Percentiles rank a stretch among this genome's conserved stretches.
Conservation (phyloP, 192 early-diverging fungal species). For the Podochytrium sp. region DNA sequence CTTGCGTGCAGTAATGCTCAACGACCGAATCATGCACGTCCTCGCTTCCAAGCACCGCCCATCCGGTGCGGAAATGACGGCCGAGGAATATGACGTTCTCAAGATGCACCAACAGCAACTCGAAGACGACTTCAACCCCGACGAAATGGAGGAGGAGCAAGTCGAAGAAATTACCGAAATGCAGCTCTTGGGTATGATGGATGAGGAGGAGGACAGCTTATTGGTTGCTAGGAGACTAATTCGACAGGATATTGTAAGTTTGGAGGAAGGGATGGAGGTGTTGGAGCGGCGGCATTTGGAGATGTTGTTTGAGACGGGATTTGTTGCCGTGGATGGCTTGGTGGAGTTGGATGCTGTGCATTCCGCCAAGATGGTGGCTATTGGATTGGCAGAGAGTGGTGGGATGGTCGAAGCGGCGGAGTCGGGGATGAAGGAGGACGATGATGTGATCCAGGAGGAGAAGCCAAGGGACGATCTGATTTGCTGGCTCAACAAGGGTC, state of each 20-base stretch:
- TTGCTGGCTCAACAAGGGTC: background rate
- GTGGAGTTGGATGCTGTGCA: background rate
- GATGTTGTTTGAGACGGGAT: conserved; percentile 9
- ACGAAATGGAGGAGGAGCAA: conserved; percentile 25
- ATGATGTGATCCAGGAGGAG: conserved; percentile 9
- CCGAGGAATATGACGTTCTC: conserved; percentile 8
- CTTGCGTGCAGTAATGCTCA: background rate
- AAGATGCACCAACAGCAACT: conserved; percentile 2
- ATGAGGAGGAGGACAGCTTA: conserved; percentile 26
- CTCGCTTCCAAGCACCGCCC: background rate
- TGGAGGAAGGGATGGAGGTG: background rate
- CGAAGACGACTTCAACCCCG: background rate
- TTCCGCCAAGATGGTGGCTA: background rate
- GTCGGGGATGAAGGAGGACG: conserved; percentile 22
- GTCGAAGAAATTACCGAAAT: conserved; percentile 26
- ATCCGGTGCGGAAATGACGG: background rate
- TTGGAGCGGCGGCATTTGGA: background rate
- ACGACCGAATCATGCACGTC: conserved; percentile 26
- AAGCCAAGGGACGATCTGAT: background rate
- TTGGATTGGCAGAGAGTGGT: background rate
- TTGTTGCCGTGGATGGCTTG: conserved; percentile 15
- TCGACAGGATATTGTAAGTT: background rate
- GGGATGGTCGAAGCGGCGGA: background rate
- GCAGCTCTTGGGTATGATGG: conserved; percentile 26
- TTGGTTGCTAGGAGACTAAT: conserved; percentile 14